Base-by-base conservation (phyloP, 805 yeast species). In the Candida pseudoglaebosa region DNA sequence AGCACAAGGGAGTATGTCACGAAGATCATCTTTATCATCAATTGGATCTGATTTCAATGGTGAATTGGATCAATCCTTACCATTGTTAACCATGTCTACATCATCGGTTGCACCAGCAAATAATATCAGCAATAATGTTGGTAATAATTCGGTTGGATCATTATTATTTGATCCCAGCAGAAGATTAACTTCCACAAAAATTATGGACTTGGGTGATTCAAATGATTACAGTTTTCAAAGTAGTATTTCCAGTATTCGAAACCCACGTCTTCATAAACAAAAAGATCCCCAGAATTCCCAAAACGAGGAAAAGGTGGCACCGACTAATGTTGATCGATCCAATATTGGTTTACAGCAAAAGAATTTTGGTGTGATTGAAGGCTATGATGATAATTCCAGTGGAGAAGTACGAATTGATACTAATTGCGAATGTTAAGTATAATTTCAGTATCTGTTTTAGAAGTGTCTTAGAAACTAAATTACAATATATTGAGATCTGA, bases 21-120 rank as follows among this genome's bases (percentile, higher is more conserved):
- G 60, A 15, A 38, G 48, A 20, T 52, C 56, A 5, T 58, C 63
- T 2, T 20, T 50, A 10, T 34, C 48, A 2, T 56, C 65, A 9
- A 19, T 37, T 7, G 41, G 40, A 4, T 50, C 59, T 1, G 44
- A 40, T 22, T 19, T 41, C 7, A 54, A 52, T 26, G 17, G 45
- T 10, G 54, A 57, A 4, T 36, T 56, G 19, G 67, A 61, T 6
- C 66, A 58, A 40, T 55, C 55, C 3, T 46, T 62, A 16, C 70
- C 68, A 14, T 47, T 63, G 14, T 48, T 63, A 18, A 47, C 44
- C 8, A 42, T 50, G 34, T 61, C 68, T 1, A 48, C 50, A 9
- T 40, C 58, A 7, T 56, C 65, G 2, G 38, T 56, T 7, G 17
- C 37, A 7, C 38, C 37, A 6, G 37, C 30, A n/a, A 33, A 28